phyloP scores from a whole-genome alignment of 805 yeast species.

The Candida easanensis region DNA sequence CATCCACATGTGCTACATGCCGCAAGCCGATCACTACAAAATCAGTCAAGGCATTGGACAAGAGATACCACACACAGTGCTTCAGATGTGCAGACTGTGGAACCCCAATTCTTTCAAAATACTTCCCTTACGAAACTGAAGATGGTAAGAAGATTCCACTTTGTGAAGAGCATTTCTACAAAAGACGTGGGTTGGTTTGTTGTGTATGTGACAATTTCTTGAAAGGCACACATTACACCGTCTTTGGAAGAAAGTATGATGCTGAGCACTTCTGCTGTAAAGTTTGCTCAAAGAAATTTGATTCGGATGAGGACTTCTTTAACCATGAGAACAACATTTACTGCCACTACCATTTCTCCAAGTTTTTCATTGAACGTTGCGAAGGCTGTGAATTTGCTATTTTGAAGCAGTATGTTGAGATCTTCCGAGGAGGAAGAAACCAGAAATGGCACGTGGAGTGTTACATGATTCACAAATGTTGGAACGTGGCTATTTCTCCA shows the following conservation, averaged over 20 bases:
- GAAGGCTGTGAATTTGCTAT: constrained; percentile 93
- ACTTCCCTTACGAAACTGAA: constrained; percentile 72
- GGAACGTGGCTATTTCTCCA: constrained; percentile 82
- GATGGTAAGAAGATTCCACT: constrained; percentile 51
- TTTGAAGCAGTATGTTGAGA: constrained; percentile 90
- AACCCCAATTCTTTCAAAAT: constrained; percentile 75
- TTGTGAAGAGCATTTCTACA: constrained; percentile 92
- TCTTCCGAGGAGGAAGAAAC: constrained; percentile 83
- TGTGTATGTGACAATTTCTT: constrained; percentile 80
- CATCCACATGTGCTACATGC: constrained; percentile 47
- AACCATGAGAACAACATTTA: constrained; percentile 80
- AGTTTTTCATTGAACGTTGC: constrained; percentile 79
- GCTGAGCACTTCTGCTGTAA: constrained; percentile 94
- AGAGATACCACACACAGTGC: constrained; percentile 82
- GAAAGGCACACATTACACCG: constrained; percentile 91
- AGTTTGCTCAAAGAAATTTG: constrained; percentile 81
- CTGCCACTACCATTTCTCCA: constrained; percentile 92
- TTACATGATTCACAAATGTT: constrained; percentile 94
- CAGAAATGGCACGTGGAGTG: constrained; percentile 99
- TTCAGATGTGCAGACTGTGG: constrained; percentile 86
- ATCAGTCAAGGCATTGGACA: constrained; percentile 79
- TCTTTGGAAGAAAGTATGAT: constrained; percentile 87
- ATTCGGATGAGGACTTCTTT: constrained; percentile 86
- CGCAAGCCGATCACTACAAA: constrained; percentile 59
- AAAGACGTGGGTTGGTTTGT: constrained; percentile 81